phyloP scores from a whole-genome alignment of 192 early-diverging fungal species.

The Linnemannia schmuckeri region DNA sequence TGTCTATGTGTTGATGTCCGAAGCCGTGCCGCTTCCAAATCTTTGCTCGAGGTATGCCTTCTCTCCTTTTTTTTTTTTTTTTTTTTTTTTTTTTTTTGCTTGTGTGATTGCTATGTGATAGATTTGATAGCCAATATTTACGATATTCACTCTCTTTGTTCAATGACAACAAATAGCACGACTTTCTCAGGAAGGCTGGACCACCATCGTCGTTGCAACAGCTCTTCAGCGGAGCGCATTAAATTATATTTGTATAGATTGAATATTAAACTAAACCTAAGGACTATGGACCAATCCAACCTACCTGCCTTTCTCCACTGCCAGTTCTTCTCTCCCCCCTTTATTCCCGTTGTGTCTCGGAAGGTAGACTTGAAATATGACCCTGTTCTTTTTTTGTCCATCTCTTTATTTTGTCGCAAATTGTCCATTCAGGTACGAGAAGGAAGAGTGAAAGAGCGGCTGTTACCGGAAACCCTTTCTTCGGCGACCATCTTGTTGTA shows the following conservation, averaged over 20 bases:
- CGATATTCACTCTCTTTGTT: constrained; percentile 6
- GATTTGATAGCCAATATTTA: not conserved
- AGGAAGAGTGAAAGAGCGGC: no score
- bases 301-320: no score
- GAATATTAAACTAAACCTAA: no score
- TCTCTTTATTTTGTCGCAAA: no score
- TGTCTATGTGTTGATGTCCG: constrained; percentile 91
- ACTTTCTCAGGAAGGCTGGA: constrained; percentile 75
- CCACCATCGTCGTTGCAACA: constrained; percentile 67
- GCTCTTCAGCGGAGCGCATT: constrained; percentile 1
- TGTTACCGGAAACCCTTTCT: no score
- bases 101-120: not conserved
- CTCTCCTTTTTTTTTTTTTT: not conserved
- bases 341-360: no score
- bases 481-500: no score
- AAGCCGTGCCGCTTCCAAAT: constrained; percentile 81
- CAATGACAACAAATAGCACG: constrained; percentile 63
- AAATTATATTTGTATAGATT: not conserved
- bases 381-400: no score
- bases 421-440: no score
- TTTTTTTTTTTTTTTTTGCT: not conserved
- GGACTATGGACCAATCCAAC: no score
- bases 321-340: no score
- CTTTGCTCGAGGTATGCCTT: constrained; percentile 75
- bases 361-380: no score